phyloP scores from a whole-genome alignment of 495 filamentous ascomycete species.

The Talaromyces wortmannii region DNA sequence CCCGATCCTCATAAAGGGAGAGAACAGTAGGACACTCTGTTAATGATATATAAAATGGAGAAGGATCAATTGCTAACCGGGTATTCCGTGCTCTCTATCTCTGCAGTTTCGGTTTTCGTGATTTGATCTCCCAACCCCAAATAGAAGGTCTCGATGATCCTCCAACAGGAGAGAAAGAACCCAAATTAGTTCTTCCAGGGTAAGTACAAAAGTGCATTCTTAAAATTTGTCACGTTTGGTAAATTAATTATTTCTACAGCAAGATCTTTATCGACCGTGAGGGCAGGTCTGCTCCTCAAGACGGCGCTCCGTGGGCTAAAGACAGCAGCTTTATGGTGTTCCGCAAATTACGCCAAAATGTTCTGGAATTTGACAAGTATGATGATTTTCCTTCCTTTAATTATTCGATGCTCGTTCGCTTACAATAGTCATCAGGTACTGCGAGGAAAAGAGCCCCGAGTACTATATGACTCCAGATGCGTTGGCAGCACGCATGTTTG shows the following conservation, averaged over 20 bases:
- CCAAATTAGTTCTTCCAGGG: constrained; percentile 12
- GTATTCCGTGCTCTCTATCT: neutral
- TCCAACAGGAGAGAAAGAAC: constrained; percentile 7
- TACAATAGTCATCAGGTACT: neutral
- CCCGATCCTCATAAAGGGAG: neutral
- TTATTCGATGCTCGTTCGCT: neutral
- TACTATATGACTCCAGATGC: constrained; percentile 11
- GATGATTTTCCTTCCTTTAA: constrained; percentile 1
- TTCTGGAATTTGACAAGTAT: constrained; percentile 24
- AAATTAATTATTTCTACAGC: neutral
- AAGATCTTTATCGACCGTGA: neutral
- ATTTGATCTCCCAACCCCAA: constrained; percentile 21
- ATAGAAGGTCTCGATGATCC: constrained; percentile 18
- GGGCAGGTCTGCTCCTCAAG: neutral
- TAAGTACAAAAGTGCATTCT: constrained; percentile 4
- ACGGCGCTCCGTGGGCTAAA: constrained; percentile 15
- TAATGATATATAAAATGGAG: neutral
- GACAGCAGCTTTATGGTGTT: constrained; percentile 32
- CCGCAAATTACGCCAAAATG: constrained; percentile 24
- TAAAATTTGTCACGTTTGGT: neutral
- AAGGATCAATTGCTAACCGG: neutral
- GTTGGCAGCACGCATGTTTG: constrained; percentile 25
- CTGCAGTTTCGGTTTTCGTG: constrained; percentile 23
- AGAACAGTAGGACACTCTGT: constrained; percentile 8
- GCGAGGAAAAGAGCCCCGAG: neutral